Percentiles rank a stretch among this genome's conserved stretches.
Evolutionary conservation across 2,329 filamentous ascomycete genomes (phyloP).

Genomic region (Ceratocystis papillata): DNA sequence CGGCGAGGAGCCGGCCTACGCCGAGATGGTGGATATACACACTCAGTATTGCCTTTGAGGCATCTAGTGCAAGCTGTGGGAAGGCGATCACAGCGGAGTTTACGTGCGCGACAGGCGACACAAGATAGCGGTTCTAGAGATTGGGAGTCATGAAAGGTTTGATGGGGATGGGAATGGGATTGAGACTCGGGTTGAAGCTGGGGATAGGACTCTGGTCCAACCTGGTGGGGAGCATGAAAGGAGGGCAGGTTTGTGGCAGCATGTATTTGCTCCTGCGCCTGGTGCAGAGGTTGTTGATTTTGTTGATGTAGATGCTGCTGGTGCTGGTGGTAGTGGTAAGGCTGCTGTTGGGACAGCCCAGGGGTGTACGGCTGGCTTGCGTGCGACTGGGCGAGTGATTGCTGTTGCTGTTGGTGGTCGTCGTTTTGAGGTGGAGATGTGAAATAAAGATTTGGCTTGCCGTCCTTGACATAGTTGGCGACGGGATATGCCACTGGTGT

Average conservation of each 20-base stretch:
- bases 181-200: background rate
- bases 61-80: slow-evolving; percentile 76
- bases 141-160: slow-evolving; percentile 16
- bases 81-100: slow-evolving; percentile 74
- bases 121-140: slow-evolving; percentile 54
- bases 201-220: background rate
- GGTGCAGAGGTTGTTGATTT: background rate
- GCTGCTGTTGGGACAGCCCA: no score
- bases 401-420: background rate
- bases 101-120: slow-evolving; percentile 70
- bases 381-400: background rate
- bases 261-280: no score
- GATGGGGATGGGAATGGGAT: background rate
- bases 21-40: slow-evolving; percentile 78
- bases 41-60: slow-evolving; percentile 60
- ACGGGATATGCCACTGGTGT: background rate
- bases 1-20: slow-evolving; percentile 81
- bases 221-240: no score
- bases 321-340: no score
- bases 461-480: no score
- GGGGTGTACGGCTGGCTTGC: no score
- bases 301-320: background rate
- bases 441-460: no score
- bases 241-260: no score
- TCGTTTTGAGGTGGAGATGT: no score